These are phyloP conservation scores for Saccharomycopsis capsularis DNA, from an alignment of 805 yeast genomes.

Conservation along the genomic window DNA sequence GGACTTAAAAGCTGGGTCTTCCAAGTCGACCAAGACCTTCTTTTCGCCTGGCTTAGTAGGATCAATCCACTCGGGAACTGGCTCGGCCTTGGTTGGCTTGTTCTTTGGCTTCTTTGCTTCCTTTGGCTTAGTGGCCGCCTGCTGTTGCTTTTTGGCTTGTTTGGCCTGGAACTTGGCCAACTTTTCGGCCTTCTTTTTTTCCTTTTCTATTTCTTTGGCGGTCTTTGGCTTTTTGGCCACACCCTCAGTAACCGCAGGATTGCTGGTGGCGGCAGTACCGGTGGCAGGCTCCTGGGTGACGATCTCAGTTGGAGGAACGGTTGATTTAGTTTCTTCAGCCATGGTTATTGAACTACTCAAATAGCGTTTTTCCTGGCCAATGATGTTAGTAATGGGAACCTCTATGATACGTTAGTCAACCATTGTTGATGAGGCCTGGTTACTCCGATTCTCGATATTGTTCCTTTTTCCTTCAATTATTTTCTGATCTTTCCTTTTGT, in stretches of 20 bases:
- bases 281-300: no score
- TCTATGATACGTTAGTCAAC: no score
- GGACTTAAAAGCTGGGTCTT: slow-evolving; percentile 89
- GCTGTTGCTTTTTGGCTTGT: slow-evolving; percentile 61
- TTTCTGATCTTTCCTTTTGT: no score
- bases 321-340: slow-evolving; percentile 9
- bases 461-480: no score
- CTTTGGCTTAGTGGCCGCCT: slow-evolving; percentile 29
- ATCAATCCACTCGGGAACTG: slow-evolving; percentile 81
- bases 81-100: slow-evolving; percentile 61
- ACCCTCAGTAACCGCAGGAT: neutral
- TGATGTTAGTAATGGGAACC: no score
- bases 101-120: slow-evolving; percentile 58
- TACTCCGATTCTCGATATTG: no score
- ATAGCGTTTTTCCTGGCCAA: no score
- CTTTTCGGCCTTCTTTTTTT: slow-evolving; percentile 82
- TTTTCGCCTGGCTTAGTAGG: slow-evolving; percentile 83
- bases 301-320: slow-evolving; percentile 2
- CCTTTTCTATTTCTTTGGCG: slow-evolving; percentile 78
- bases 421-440: no score
- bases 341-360: slow-evolving; percentile 1
- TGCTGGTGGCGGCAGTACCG: slow-evolving; percentile 1
- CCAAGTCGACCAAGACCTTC: slow-evolving; percentile 78
- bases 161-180: slow-evolving; percentile 81
- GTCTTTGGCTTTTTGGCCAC: slow-evolving; percentile 44